Base-by-base conservation (phyloP, 306 rosid genomes). In the Vicia villosa region DNA sequence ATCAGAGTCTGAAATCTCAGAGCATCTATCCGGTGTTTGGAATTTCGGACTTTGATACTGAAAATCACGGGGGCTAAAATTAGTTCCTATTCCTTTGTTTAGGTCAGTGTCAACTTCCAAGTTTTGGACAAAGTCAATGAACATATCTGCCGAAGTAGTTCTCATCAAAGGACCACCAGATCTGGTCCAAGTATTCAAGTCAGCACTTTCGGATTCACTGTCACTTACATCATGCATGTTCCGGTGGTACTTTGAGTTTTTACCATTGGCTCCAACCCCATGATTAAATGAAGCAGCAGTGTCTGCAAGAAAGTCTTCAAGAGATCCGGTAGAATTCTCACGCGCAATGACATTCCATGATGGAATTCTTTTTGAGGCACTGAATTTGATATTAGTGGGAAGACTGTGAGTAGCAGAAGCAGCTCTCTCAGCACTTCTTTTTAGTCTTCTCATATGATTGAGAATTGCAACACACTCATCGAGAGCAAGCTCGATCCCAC, bases 81-180 rank as follows among this genome's bases (percentile, higher is more conserved):
- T 81, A 32, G 50, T 63, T 43, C 64, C 46, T 60, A 56, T 79
- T 42, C 84, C 83, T 81, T 79, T 75, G 69, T 73, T 85, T 49
- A 77, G 74, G 26, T 93, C 97, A 13, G 76, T 63, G 51, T 88
- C 87, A 42, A 79, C 26, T 66, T 91, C 97, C 81, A 94, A 80
- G 83, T 84, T 82, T 54, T 84, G 87, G 73, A 94, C 89, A 71
- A 84, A 90, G 87, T 94, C 95, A 2, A 87, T 69, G 75, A 94
- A 91, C 82, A 40, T 60, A 77, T 89, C 68, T 20, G 99, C 88
- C 1, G 99, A 94, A 11, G 88, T 46, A 54, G 99, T 94, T 61
- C 99, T 87, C 97, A 94, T 90, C 77, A 94, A 83, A 30, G 99
- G 99, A 59, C 99, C 99, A 9, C 99, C 99, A 4, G 96, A 82